phyloP scores from a whole-genome alignment of 805 yeast genomes.

The Ogataea ganodermae region DNA sequence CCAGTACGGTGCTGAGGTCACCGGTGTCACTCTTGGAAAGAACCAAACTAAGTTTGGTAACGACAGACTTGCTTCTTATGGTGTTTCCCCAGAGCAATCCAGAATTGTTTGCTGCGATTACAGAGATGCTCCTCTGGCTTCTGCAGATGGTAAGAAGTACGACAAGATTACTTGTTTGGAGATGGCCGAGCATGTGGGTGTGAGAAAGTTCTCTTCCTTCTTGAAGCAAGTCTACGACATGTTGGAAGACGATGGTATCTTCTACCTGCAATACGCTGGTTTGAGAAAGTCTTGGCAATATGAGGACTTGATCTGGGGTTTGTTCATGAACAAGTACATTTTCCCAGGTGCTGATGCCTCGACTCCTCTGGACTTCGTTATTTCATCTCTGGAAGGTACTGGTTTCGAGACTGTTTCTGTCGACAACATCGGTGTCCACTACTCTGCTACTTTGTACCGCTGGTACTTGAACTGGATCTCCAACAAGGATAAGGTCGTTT shows the following conservation, averaged over 20 bases:
- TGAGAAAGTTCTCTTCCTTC: constrained; percentile 76
- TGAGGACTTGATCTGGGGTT: constrained; percentile 92
- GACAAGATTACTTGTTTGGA: constrained; percentile 88
- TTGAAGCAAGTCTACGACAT: constrained; percentile 79
- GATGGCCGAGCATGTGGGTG: constrained; percentile 97
- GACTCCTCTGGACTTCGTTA: constrained; percentile 85
- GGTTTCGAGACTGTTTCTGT: constrained; percentile 84
- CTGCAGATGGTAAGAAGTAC: constrained; percentile 52
- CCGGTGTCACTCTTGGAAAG: constrained; percentile 87
- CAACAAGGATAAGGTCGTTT: constrained; percentile 71
- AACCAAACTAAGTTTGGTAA: constrained; percentile 93
- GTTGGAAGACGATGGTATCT: constrained; percentile 89
- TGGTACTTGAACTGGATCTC: constrained; percentile 95
- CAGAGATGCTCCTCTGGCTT: constrained; percentile 83
- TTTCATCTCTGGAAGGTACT: constrained; percentile 71
- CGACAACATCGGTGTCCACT: constrained; percentile 91
- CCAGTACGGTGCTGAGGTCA: constrained; percentile 80
- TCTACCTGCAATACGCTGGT: constrained; percentile 87
- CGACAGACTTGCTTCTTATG: constrained; percentile 64
- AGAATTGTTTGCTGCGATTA: constrained; percentile 81
- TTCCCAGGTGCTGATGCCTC: constrained; percentile 98
- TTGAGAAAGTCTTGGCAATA: constrained; percentile 91
- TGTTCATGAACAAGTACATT: constrained; percentile 93
- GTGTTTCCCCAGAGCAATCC: constrained; percentile 68
- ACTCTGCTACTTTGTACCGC: constrained; percentile 87